These are phyloP conservation scores for Parasitella parasitica DNA, from an alignment of 371 early-diverging fungal genomes.

Conservation along the genomic window DNA sequence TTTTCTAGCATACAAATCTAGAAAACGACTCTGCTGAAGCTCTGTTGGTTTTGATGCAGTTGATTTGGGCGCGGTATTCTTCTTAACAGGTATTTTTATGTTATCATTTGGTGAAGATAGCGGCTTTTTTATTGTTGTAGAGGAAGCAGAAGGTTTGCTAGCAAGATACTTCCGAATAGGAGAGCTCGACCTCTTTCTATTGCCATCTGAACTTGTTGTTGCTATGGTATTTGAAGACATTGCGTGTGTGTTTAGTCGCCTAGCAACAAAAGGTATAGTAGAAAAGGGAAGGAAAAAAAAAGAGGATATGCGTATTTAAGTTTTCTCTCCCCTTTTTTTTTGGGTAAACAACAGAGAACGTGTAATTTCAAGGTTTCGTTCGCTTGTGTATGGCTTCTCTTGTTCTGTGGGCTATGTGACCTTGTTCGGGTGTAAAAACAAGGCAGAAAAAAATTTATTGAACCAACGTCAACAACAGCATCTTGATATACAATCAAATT, in stretches of 20 bases:
- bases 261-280: neutral
- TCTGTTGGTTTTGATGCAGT: neutral
- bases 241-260: neutral
- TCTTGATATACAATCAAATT: neutral
- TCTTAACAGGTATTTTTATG: neutral
- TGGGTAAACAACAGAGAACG: neutral
- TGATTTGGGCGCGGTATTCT: neutral
- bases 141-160: neutral
- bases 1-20: neutral
- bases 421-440: neutral
- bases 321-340: neutral
- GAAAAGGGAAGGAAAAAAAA: neutral
- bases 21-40: neutral
- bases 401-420: neutral
- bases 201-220: neutral
- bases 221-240: slow-evolving; percentile 3
- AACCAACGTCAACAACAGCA: neutral
- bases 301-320: neutral
- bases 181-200: neutral
- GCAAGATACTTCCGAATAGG: slow-evolving; percentile 8
- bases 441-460: neutral
- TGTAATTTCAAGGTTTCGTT: neutral
- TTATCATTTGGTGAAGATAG: neutral
- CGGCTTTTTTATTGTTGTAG: neutral
- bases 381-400: neutral